Base-by-base conservation (phyloP, 805 yeast species). In the Pichia scutulata region DNA sequence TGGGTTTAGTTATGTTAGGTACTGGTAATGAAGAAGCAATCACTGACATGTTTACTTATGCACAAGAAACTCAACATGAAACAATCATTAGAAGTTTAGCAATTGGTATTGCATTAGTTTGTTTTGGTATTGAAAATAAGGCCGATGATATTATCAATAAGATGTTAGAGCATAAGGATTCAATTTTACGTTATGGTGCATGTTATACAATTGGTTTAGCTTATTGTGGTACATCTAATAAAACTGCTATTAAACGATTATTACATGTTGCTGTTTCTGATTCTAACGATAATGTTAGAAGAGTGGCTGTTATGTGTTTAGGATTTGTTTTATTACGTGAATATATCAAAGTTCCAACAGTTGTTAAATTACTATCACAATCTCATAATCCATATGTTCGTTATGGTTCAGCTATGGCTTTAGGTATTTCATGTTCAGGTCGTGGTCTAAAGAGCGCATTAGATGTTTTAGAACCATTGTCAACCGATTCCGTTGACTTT, bases 311-410 rank as follows among this genome's bases (percentile, higher is more conserved):
- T 16, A 82, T 84, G 68, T 82, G 89, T 8, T 76, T 93, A 48
- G 99, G 99, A 21, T 93, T 93, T 69, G 84, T 93, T 44, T 75
- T 93, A 58, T 76, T 92, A 52, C 86, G 96, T 63, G 95, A 90
- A 65, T 87, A 89, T 67, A 82, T 89, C 16, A 89, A 96, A 0
- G 92, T 93, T 21, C 99, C 99, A 51, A 85, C 95, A 58, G 86
- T 93, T 71, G 97, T 93, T 39, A 96, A 92, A 66, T 75, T 93
- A 51, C 76, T 93, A 58, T 81, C 96, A 0, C 96, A 89, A 68
- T 87, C 96, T 1, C 97, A 93, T 68, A 93, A 93, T 66, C 96
- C 99, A 14, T 97, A 93, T 65, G 98, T 93, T 37, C 86, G 99
- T 67, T 93, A 93, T 65, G 99, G 99, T 72, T 87, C 97, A 30